These are phyloP conservation scores for Cladosporium sp. DNA, from an alignment of 2,329 filamentous ascomycete species.

Conservation along the genomic window DNA sequence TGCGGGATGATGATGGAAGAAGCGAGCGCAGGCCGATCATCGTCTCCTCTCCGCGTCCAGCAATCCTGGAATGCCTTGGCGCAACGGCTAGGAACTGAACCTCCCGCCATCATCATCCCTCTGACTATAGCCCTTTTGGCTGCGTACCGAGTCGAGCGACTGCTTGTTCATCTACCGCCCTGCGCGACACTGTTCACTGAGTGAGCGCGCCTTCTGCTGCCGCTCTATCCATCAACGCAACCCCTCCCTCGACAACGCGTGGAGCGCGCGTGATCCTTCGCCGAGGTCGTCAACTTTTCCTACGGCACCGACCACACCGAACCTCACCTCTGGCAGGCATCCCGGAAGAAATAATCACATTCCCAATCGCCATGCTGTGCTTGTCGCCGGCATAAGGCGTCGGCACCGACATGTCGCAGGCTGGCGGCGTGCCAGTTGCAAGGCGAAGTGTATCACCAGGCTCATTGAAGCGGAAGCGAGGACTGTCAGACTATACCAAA, in stretches of 20 bases:
- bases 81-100: neutral
- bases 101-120: conserved; percentile 1
- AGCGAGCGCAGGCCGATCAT: neutral
- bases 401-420: conserved; percentile 30
- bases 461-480: conserved; percentile 28
- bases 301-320: neutral
- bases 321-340: neutral
- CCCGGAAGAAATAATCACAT: neutral
- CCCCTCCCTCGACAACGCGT: conserved; percentile 4
- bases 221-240: neutral
- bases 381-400: conserved; percentile 8
- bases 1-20: neutral
- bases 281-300: conserved; percentile 10
- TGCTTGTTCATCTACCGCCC: neutral
- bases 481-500: conserved; percentile 12
- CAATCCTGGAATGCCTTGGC: neutral
- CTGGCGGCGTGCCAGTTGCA: conserved; percentile 20
- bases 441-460: conserved; percentile 20
- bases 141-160: neutral
- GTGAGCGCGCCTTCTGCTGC: neutral
- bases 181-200: neutral
- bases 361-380: conserved; percentile 10
- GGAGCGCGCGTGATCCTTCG: conserved; percentile 5
- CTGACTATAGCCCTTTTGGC: neutral
- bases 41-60: neutral